Base-by-base conservation (phyloP, 495 filamentous ascomycete genomes). In the Annulohypoxylon stygium region DNA sequence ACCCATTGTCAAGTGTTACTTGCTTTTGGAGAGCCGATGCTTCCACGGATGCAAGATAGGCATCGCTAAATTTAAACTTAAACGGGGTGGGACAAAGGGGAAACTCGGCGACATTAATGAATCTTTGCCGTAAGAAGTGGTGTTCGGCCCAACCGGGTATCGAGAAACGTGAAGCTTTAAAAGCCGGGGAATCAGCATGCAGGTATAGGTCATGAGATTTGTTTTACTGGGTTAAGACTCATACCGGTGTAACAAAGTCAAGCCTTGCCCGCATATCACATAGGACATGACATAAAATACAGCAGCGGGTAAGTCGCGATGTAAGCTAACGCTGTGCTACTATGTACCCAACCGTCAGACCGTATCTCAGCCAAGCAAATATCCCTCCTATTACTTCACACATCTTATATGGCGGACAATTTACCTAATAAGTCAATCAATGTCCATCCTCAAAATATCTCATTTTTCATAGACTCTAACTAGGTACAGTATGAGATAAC, bases 161-260 rank as follows among this genome's bases (percentile, higher is more conserved):
- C n/a, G 57, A 62, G 61, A 10, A 39, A 41, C 51, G 25, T 34
- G 37, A 69, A 59, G 20, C 23, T 36, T 54, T 60, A 18, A 61
- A 59, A 23, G 37, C 34, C 48, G 54, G 47, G 20, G 47, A 60
- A 59, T 47, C 30, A 39, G 4, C 59, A 64, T 74, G 71, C 71
- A 67, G 65, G 53, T 18, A 26, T 61, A 58, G 58, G 71, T 74
- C 71, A 74, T 67, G 67, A 66, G 71, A 50, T 34, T 59, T 57
- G 36, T 66, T 64, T 55, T 70, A 64, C n/a, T 64, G 25, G 59
- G 62, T 64, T 53, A 48, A 54, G 59, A 53, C 39, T 68, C 53
- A 30, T 59, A 36, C 54, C 37, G 33, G 58, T 68, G 64, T 47
- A 74, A 70, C 67, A 57, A 8, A 68, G 61, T 71, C 48, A 68